Evolutionary conservation across 371 early-diverging fungal species (phyloP), one percentile per base, ranked within the genome.

Genomic region (Synchytrium microbalum): DNA sequence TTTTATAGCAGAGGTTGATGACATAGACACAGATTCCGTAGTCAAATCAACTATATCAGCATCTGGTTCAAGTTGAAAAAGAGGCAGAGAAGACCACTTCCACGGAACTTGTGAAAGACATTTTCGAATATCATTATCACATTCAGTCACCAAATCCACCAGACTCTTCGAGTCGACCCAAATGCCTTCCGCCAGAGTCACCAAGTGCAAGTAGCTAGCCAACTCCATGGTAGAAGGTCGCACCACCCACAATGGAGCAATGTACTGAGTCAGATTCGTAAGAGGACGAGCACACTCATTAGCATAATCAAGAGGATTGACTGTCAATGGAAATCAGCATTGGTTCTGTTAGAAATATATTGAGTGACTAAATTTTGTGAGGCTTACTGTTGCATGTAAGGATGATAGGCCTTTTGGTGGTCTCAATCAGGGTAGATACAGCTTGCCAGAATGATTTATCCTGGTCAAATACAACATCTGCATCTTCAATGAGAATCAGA

Each of bases 391-490:
- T 86, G 72, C 90, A 88, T 0, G 90, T 91, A 70, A 92, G 79
- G 23, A 92, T 79, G 25, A 93, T 90, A 0, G 93, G 93, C 3
- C 90, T 75, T 59, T 85, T 86, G 73, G 86, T 88, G 33, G 78
- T 85, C 62, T 84, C 82, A 2, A 90, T 81, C 33, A 93, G 65
- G 30, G 84, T 77, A 28, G 75, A 72, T 2, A 92, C 77, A 0
- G 85, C 84, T 0, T 81, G 63, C 91, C 92, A 91, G 57, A 92
- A 86, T 0, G 88, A 88, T 58, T 85, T 85, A 68, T 93, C 93
- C 33, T 87, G 84, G 29, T 91, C 90, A 76, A 86, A 91, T 1
- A 92, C 63, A 3, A 90, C 67, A 69, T 93, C 92, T 0, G 86
- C 88, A 29, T 92, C 89, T 66, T 93, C 93, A 27, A 93, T 71